A percentile compares a stretch with the other conserved stretches of the same genome.
These are phyloP conservation scores for Trichoderma parareesei DNA, from an alignment of 495 filamentous ascomycete species.

Conservation along the genomic window DNA sequence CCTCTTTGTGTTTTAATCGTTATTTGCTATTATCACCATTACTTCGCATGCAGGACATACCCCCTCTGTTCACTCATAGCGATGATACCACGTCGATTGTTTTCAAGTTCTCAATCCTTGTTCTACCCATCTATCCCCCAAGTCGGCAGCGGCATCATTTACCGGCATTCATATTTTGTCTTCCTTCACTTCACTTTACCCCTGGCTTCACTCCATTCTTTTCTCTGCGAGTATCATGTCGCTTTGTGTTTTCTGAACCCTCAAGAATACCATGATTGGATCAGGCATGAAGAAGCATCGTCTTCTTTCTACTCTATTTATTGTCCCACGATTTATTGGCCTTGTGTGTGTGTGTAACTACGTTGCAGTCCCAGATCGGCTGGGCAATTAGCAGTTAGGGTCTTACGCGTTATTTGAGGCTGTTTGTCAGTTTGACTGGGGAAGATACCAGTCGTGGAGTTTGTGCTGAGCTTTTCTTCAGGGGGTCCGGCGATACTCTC, in stretches of 20 bases:
- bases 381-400: neutral
- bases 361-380: neutral
- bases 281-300: no score
- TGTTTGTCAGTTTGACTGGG: neutral
- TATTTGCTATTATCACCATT: neutral
- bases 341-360: neutral
- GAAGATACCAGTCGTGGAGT: neutral
- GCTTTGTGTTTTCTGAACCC: no score
- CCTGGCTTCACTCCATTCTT: neutral
- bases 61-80: constrained; percentile 7
- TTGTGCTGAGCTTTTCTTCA: neutral
- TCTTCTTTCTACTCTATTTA: neutral
- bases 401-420: neutral
- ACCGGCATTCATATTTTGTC: neutral
- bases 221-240: neutral
- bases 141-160: neutral
- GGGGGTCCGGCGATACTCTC: neutral
- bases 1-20: neutral
- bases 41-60: constrained; percentile 10
- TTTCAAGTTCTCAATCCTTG: neutral
- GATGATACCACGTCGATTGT: constrained; percentile 7
- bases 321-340: neutral
- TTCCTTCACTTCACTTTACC: neutral
- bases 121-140: neutral
- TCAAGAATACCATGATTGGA: no score